Base-by-base conservation (phyloP, 2,329 filamentous ascomycete genomes). In the Metarhizium humberi region DNA sequence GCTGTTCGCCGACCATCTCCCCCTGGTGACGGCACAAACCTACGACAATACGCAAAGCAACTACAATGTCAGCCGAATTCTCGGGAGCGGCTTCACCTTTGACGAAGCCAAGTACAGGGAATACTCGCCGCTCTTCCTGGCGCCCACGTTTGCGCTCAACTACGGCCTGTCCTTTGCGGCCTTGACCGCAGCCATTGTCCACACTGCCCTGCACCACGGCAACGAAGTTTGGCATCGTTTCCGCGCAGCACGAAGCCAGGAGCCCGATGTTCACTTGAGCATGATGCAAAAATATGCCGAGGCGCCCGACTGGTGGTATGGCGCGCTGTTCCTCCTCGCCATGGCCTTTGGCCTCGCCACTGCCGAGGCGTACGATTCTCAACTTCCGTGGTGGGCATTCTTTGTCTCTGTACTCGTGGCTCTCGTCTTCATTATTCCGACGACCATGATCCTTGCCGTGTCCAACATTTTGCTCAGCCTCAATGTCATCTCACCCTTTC, bases 81-180 rank as follows among this genome's bases (percentile, higher is more conserved):
- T 25, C 25, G 25, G 25, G 1, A 25, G 25, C 25, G 25, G 25
- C 25, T 25, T 25, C 25, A 25, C 25, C 25, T 25, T 25, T 25
- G 25, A 25, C 25, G 25, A 25, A 25, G 25, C 25, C 25, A 25
- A 25, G 4, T 25, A 25, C 25, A 25, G 25, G 25, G 25, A 25
- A 4, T 25, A 25, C 25, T 25, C 25, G 25, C 25, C 25, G 25
- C 25, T 25, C 84, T 59, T 80, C 53, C 64, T 82, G 0, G 71
- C 75, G 0, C 65, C 75, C 0, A 76, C 75, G 0, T 78, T 75
- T 10, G 71, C 72, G 10, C 61, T 76, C 14, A 72, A 72, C 52
- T 65, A 64, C 32, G 62, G 62, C 6, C 57, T 65, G 16, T 79
- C 77, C 1, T 83, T 80, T 61, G 63, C 63, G 3, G 73, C 78